phyloP scores from a whole-genome alignment of 2,329 filamentous ascomycete species.

The Mycosphaerella sp. region DNA sequence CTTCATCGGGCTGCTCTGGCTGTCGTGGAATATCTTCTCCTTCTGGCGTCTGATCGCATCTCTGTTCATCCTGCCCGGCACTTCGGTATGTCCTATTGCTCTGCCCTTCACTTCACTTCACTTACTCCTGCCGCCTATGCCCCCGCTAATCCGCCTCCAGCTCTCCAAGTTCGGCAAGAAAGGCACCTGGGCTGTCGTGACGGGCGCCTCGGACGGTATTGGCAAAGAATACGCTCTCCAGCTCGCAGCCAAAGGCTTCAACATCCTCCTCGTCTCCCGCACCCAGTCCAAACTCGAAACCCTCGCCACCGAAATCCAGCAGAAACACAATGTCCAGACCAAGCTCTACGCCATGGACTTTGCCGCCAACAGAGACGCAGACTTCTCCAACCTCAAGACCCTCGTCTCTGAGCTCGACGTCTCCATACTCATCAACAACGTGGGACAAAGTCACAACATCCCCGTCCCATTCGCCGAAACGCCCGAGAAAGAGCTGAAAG shows the following conservation, averaged over 20 bases:
- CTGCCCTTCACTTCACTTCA: not conserved
- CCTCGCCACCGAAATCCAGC: conserved; percentile 67
- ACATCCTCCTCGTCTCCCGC: conserved; percentile 88
- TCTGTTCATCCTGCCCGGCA: conserved; percentile 46
- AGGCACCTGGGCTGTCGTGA: conserved; percentile 90
- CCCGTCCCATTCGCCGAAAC: conserved; percentile 85
- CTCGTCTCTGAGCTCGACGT: conserved; percentile 63
- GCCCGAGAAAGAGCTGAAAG: conserved; percentile 68
- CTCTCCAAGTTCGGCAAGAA: conserved; percentile 84
- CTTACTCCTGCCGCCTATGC: not conserved
- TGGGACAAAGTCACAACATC: conserved; percentile 88
- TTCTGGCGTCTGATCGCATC: conserved; percentile 44
- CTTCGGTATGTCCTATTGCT: conserved; percentile 38
- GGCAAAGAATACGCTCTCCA: conserved; percentile 94
- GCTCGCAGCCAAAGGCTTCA: conserved; percentile 86
- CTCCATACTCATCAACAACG: conserved; percentile 90
- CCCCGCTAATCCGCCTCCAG: conserved; percentile 41
- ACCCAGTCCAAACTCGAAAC: conserved; percentile 84
- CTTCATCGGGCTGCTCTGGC: conserved; percentile 36
- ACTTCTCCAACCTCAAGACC: conserved; percentile 68
- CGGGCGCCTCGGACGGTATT: conserved; percentile 90
- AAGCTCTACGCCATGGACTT: conserved; percentile 91
- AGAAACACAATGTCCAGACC: conserved; percentile 64
- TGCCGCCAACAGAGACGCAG: conserved; percentile 66
- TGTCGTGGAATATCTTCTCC: conserved; percentile 40